These are phyloP conservation scores for Colletotrichum tropicale DNA, from an alignment of 2,329 filamentous ascomycete genomes.

Conservation along the genomic window DNA sequence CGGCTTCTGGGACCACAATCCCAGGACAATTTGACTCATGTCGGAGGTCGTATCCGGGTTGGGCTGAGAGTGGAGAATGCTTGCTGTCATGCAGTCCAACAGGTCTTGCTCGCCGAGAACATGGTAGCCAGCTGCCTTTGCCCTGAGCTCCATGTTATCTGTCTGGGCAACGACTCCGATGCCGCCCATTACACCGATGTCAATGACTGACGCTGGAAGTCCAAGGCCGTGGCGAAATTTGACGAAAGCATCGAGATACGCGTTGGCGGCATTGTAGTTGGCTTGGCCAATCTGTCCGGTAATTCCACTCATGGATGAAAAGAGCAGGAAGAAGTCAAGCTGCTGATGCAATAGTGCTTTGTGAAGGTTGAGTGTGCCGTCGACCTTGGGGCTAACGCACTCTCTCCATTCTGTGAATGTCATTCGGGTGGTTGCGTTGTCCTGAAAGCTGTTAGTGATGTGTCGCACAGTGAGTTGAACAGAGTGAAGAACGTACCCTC, in stretches of 20 bases:
- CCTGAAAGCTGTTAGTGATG: not conserved
- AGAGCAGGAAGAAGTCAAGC: not conserved
- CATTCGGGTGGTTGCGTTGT: not conserved
- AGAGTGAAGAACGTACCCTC: not conserved
- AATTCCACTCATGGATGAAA: not conserved
- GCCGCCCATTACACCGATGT: not conserved
- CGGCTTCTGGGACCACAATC: not conserved
- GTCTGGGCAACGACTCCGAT: not conserved
- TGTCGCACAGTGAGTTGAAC: not conserved
- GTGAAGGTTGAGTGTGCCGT: not conserved
- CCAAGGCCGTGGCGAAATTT: not conserved
- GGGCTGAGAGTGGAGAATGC: not conserved
- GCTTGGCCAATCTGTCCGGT: constrained; percentile 23
- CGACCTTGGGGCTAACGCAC: not conserved
- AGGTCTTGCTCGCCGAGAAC: not conserved
- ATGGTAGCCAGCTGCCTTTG: not conserved
- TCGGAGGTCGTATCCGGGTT: not conserved
- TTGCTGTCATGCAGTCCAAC: not conserved
- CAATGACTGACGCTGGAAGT: not conserved
- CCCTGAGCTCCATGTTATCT: not conserved
- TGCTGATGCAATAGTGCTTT: not conserved
- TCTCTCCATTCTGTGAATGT: not conserved
- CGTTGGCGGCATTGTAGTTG: constrained; percentile 35
- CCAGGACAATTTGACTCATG: not conserved
- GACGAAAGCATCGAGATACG: not conserved